Base-by-base conservation (phyloP, 1,284 basidiomycete species). In the Naganishia sp. region DNA sequence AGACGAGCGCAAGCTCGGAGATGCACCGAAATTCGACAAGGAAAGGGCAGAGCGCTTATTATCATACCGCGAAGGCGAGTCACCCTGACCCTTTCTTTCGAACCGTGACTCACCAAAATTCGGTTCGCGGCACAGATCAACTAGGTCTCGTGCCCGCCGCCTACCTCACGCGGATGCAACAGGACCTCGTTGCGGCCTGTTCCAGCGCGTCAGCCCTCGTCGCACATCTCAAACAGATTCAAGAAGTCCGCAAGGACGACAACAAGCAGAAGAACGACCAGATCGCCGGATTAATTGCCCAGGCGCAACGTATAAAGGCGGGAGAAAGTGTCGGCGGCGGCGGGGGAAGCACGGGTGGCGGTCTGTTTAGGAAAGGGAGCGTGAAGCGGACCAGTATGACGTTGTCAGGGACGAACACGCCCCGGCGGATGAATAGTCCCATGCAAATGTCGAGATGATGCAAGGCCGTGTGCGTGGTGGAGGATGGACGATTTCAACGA, bases 201-300 rank as follows among this genome's bases (percentile, higher is more conserved):
- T 85, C 87, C 1, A 84, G 85, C 47, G 86, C 89, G 0, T 91
- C 90, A 1, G 81, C 85, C 1, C 80, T 90, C 17, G 80, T 95
- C 61, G 90, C 90, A 11, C 85, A 92, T 80, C 81, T 92, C 25
- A 81, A 94, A 64, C 92, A 95, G 78, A 84, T 85, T 60, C 86
- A 88, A 70, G 92, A 94, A 71, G 87, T 89, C 25, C 80, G 93
- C 70, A 87, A 89, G 72, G 90, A 94, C 76, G 92, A 94, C 74
- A 71, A 75, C 18, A 69, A 70, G 1, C 77, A 77, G 51, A 79
- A 77, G 63, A 81, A 81, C 67, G 79, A 79, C 15, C 76, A 79
- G 74, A 81, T 81, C 64, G 80, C 78, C 9, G 77, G 77, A 39
- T 72, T 81, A 18, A 80, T 81, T 65, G 69, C 77, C 46, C 78